Conservation (phyloP, 192 early-diverging fungal genomes). For the Gonapodya sp. region DNA sequence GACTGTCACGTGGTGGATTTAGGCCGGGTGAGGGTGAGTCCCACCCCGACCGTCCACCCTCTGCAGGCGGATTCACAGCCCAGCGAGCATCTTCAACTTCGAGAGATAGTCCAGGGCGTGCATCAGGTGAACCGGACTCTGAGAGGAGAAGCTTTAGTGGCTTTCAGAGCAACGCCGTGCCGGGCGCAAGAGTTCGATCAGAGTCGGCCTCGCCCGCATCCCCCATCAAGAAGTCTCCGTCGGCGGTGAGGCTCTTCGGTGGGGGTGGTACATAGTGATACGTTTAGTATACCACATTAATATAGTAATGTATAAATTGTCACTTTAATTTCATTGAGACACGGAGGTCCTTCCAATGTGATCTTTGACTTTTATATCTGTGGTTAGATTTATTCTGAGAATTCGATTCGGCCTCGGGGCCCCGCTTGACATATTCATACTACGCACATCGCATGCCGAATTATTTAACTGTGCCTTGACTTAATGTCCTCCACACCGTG, state of each 20-base stretch:
- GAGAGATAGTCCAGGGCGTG: neutral
- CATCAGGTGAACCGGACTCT: neutral
- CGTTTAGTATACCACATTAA: too few relatives aligned
- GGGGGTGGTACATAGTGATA: too few relatives aligned
- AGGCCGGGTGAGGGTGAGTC: neutral
- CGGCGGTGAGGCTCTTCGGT: neutral
- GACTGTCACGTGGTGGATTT: neutral
- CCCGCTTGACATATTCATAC: too few relatives aligned
- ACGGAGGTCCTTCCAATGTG: too few relatives aligned
- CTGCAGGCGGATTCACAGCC: neutral
- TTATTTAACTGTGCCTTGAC: too few relatives aligned
- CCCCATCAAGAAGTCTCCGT: neutral
- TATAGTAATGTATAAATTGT: too few relatives aligned
- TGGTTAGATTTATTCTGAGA: too few relatives aligned
- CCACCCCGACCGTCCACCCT: neutral
- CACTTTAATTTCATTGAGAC: too few relatives aligned
- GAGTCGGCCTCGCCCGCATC: neutral
- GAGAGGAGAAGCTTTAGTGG: neutral
- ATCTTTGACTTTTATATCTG: too few relatives aligned
- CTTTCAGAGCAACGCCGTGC: neutral
- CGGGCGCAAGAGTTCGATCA: neutral
- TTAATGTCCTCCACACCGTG: too few relatives aligned
- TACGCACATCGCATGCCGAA: too few relatives aligned
- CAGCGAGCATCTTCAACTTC: neutral
- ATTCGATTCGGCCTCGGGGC: too few relatives aligned